A percentile compares a stretch with the other conserved stretches of the same genome.
Evolutionary conservation across 208 protist genomes (phyloP).

Genomic region (Sergeia podlipaevii): DNA sequence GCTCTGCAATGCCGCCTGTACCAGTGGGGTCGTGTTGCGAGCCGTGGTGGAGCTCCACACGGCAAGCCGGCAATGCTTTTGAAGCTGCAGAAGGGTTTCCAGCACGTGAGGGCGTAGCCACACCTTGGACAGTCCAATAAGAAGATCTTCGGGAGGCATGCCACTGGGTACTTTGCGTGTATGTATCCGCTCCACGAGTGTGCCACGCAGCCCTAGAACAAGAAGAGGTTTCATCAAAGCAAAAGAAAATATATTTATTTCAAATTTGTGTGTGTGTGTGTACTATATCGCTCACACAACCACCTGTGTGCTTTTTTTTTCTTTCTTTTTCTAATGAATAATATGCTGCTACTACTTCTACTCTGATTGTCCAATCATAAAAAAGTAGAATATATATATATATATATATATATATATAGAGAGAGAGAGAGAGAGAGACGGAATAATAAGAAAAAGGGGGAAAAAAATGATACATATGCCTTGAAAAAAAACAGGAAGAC

Average conservation of each 20-base stretch:
- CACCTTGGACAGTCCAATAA: constrained; percentile 68
- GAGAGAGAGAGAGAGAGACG: too few species aligned
- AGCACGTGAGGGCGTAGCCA: constrained; percentile 80
- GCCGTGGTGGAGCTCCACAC: constrained; percentile 88
- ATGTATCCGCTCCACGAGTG: constrained; percentile 81
- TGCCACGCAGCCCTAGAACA: constrained; percentile 84
- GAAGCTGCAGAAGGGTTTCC: constrained; percentile 50
- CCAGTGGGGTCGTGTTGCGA: constrained; percentile 75
- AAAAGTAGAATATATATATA: too few species aligned
- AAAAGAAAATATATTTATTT: constrained; percentile 8
- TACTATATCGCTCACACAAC: not conserved
- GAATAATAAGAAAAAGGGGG: constrained; percentile 4
- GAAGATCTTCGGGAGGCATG: constrained; percentile 67
- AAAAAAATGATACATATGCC: not conserved
- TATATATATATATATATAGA: too few species aligned
- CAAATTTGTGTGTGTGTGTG: not conserved
- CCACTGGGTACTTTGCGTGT: constrained; percentile 34
- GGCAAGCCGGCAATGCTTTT: constrained; percentile 71
- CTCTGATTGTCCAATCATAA: not conserved
- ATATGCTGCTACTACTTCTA: not conserved
- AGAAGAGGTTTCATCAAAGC: constrained; percentile 62
- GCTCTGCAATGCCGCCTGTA: constrained; percentile 68
- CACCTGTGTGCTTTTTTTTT: constrained; percentile 7
- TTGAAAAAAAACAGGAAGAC: too few species aligned
- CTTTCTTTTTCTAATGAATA: constrained; percentile 1